Evolutionary conservation across 805 yeast genomes (phyloP).

Genomic region (Pichia californica): DNA sequence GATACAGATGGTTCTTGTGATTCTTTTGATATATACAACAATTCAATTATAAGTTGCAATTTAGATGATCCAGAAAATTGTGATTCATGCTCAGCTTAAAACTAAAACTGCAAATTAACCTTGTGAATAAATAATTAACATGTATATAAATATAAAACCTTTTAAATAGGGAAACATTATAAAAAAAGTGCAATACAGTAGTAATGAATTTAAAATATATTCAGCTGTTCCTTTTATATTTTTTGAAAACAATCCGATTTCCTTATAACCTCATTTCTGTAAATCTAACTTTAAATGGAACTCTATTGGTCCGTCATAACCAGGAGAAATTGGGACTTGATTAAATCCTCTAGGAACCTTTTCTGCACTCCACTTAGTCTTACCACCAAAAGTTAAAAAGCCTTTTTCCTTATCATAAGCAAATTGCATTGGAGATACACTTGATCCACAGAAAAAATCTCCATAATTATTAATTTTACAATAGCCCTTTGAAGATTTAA

Average conservation of each 20-base stretch:
- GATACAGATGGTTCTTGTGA: not conserved
- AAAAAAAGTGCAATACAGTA: too few relatives aligned
- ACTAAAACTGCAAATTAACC: not conserved
- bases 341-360: constrained; percentile 36
- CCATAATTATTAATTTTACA: constrained; percentile 46
- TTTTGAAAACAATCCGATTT: too few relatives aligned
- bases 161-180: too few relatives aligned
- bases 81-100: constrained; percentile 36
- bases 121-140: not conserved
- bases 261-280: not conserved
- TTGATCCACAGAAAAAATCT: constrained; percentile 26
- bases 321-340: constrained; percentile 46
- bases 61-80: constrained; percentile 27
- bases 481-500: constrained; percentile 65
- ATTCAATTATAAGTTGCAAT: constrained; percentile 17
- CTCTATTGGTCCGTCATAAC: constrained; percentile 32
- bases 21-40: constrained; percentile 14
- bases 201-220: too few relatives aligned
- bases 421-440: constrained; percentile 47
- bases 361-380: constrained; percentile 51
- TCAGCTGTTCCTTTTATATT: too few relatives aligned
- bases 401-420: constrained; percentile 41
- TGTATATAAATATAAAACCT: too few relatives aligned
- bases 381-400: constrained; percentile 55
- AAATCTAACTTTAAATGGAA: constrained; percentile 32